Evolutionary conservation across 306 rosid genomes (phyloP), one percentile per base, ranked within the genome.

Genomic region (Biancaea sappan): DNA sequence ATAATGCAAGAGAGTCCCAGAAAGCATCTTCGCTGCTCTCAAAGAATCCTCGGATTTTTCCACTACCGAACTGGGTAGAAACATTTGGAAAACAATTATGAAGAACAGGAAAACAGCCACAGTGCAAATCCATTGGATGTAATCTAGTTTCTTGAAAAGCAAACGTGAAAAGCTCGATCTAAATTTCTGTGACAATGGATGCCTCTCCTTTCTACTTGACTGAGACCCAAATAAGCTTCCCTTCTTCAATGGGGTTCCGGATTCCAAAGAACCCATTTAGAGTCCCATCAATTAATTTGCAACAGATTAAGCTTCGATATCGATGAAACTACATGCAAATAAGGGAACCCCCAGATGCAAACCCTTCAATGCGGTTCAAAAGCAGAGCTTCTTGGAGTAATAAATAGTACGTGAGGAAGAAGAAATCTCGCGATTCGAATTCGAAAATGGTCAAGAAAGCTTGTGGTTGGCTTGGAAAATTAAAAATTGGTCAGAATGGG

Each of bases 71-170:
- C 90, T 95, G 41, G 98, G 99, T 19, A 95, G 82, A 73, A 83
- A 90, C 96, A 90, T 85, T 83, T 92, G 98, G 57, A 92, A 92
- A 40, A 92, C 85, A 68, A 87, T 89, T 32, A 91, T 89, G 69
- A 95, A 84, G 81, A 89, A 84, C 0, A 95, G 84, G 73, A 95
- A 95, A 70, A 95, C 93, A 6, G 59, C 83, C 59, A 92, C 93
- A 7, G 97, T 87, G 71, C 97, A 95, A 84, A 88, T 90, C 99
- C 99, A 95, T 85, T 88, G 98, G 53, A 95, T 73, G 57, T 92
- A 95, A 81, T 92, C 98, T 18, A 95, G 83, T 77, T 85, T 95
- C 87, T 88, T 91, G 69, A 84, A 80, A 2, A 92, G 77, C 66
- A 94, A 77, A 64, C 96, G 85, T 7, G 99, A 92, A 78, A 95